Percentiles rank a stretch among this genome's conserved stretches.
Evolutionary conservation across 2,329 filamentous ascomycete species (phyloP).

Genomic region (Aphanoascus verrucosus): DNA sequence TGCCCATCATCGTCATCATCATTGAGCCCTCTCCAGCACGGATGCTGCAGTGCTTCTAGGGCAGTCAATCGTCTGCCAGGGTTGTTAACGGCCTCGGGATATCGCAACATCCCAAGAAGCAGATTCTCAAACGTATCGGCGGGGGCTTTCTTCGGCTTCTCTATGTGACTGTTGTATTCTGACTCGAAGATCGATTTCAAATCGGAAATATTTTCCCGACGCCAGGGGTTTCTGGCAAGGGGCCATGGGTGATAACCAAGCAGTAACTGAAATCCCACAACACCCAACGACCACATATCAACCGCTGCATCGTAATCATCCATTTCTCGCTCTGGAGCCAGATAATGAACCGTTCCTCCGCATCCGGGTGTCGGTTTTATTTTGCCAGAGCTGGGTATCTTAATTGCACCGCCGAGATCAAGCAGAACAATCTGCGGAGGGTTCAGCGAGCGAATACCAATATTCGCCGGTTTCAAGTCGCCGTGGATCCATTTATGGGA

Average conservation of each 20-base stretch:
- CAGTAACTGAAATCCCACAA: not conserved
- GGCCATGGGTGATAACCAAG: constrained; percentile 1
- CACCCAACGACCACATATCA: constrained; percentile 2
- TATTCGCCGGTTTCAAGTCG: constrained; percentile 5
- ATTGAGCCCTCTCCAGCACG: not conserved
- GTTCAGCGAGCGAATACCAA: not conserved
- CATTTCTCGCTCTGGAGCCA: constrained; percentile 4
- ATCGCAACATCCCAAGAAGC: not conserved
- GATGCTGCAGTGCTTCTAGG: not conserved
- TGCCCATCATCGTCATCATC: not conserved
- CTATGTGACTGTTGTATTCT: not conserved
- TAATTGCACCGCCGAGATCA: not conserved
- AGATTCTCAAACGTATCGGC: no score
- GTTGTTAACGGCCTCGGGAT: not conserved
- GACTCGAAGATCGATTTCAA: not conserved
- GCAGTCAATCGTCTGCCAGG: not conserved
- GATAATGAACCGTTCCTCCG: not conserved
- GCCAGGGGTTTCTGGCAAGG: constrained; percentile 7
- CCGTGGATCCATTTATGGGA: constrained; percentile 2
- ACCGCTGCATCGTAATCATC: not conserved
- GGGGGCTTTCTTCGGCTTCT: not conserved
- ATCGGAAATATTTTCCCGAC: not conserved
- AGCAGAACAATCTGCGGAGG: constrained; percentile 1
- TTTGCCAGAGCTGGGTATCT: not conserved
- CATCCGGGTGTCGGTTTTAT: not conserved